phyloP scores from a whole-genome alignment of 2,329 filamentous ascomycete species.

The Calonectria fujianensis region DNA sequence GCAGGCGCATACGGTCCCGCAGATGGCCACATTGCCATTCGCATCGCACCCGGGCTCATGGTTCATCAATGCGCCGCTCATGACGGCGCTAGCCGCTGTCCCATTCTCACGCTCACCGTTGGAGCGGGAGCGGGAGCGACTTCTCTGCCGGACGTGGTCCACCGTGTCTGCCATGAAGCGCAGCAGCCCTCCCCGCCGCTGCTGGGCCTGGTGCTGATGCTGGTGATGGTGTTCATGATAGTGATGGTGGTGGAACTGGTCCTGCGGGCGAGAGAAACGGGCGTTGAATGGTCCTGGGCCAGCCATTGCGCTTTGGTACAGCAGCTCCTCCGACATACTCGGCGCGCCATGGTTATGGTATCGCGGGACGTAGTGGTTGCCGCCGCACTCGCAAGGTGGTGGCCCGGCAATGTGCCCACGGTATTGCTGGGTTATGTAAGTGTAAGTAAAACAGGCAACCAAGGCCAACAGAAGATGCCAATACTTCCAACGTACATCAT shows the following conservation, averaged over 20 bases:
- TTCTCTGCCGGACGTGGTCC: neutral
- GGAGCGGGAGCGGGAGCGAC: neutral
- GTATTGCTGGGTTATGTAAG: neutral
- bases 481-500: neutral
- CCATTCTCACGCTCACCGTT: neutral
- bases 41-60: neutral
- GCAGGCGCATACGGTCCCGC: neutral
- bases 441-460: neutral
- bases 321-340: neutral
- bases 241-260: neutral
- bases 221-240: neutral
- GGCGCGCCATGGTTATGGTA: neutral
- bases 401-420: neutral
- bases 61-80: conserved; percentile 11
- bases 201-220: neutral
- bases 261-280: neutral
- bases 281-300: neutral
- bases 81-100: neutral
- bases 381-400: neutral
- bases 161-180: conserved; percentile 12
- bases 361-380: neutral
- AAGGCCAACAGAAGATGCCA: neutral
- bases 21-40: neutral
- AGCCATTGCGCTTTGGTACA: neutral
- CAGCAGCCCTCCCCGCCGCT: conserved; percentile 16